A percentile compares a stretch with the other conserved stretches of the same genome.
Evolutionary conservation across 2,329 filamentous ascomycete genomes (phyloP).

Genomic region (Fusarium beomiforme): DNA sequence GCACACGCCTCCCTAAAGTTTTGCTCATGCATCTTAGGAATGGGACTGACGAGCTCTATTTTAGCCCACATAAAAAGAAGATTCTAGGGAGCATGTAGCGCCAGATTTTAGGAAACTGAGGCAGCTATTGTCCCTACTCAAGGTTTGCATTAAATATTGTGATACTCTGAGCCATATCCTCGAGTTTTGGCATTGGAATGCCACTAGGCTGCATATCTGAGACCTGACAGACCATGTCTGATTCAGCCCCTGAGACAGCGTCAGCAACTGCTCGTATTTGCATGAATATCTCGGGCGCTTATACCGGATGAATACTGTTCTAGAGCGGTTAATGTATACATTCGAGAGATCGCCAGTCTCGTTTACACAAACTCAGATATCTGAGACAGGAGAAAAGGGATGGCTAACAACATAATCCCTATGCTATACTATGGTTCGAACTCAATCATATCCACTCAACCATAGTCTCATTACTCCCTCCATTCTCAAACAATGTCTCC

Average conservation of each 20-base stretch:
- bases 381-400: constrained; percentile 16
- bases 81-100: constrained; percentile 3
- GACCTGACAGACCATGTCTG: not conserved
- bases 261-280: not conserved
- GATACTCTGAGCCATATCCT: not conserved
- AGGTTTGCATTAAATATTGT: not conserved
- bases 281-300: constrained; percentile 15
- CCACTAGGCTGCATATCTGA: constrained; percentile 4
- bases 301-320: not conserved
- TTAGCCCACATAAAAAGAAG: constrained; percentile 9
- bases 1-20: constrained; percentile 24
- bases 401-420: not conserved
- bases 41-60: constrained; percentile 6
- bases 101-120: not conserved
- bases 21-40: constrained; percentile 12
- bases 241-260: constrained; percentile 7
- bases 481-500: not conserved
- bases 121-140: not conserved
- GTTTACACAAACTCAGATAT: constrained; percentile 11
- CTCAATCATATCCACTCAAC: not conserved
- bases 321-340: not conserved
- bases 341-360: constrained; percentile 3
- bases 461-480: not conserved
- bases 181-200: not conserved
- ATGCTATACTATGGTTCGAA: not conserved